Base-by-base conservation (phyloP, 148 eudicot species). In the Vaccinium darrowii region DNA sequence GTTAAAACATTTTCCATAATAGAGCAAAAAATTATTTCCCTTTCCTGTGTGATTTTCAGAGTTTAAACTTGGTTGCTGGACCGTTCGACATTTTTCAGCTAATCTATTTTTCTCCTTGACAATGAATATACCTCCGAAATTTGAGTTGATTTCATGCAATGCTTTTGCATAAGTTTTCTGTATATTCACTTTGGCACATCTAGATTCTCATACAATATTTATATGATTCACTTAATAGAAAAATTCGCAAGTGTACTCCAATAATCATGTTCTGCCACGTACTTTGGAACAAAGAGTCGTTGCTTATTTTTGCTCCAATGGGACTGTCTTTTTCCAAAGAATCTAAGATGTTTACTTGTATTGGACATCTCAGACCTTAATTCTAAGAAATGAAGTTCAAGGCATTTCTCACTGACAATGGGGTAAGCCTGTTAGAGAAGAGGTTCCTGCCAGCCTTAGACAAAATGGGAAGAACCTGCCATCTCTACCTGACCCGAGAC, bases 401-500 rank as follows among this genome's bases (percentile, higher is more conserved):
- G 85, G 99, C 98, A 18, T 93, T 92, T 76, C 87, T 96, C 8
- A 94, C 97, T 0, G 98, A 96, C 84, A 89, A 90, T 73, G 99
- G 99, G 15, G 91, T 92, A 25, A 90, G 79, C 86, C 92, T 94
- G 0, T 83, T 96, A 54, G 99, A 96, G 87, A 94, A 89, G 80
- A 85, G 96, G 60, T 92, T 96, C 90, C 86, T 96, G 18, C 98
- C 97, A 14, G 94, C 99, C 52, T 86, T 95, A 4, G 98, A 94
- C 74, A 96, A 96, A 81, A 92, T 94, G 88, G 98, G 96, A 30
- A 93, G 91, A 84, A 85, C 79, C 86, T 94, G 95, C 84, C 93
- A 94, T 81, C 88, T 96, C 67, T 95, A 92, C 87, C 87, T 96
- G 0, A 96, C 98, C 84, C 89, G 88, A 86, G 92, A 91, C 76